A percentile compares a stretch with the other conserved stretches of the same genome.
Evolutionary conservation across 768 basidiomycete genomes (phyloP).

Genomic region (Collybia sordida): DNA sequence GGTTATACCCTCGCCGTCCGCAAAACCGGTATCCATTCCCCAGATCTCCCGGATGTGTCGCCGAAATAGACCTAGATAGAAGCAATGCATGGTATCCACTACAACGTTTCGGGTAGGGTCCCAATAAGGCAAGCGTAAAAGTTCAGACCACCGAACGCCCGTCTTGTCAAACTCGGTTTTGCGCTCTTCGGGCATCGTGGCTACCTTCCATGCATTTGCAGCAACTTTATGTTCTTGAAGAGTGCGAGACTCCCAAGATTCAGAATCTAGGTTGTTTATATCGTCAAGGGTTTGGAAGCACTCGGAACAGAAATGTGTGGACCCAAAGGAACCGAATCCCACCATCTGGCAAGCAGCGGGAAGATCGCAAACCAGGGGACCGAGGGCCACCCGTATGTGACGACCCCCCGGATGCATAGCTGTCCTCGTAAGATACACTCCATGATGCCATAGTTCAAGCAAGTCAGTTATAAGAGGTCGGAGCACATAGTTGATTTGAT

Average conservation of each 20-base stretch:
- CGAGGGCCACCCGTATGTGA: background rate
- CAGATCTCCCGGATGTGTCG: conserved; percentile 28
- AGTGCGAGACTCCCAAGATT: conserved; percentile 19
- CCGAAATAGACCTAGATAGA: conserved; percentile 31
- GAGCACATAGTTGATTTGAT: conserved; percentile 2
- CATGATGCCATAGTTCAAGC: background rate
- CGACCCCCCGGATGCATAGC: background rate
- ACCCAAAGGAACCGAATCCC: conserved; percentile 17
- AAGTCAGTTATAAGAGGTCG: background rate
- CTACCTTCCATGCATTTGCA: conserved; percentile 20
- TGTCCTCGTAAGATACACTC: background rate
- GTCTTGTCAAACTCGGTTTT: conserved; percentile 15
- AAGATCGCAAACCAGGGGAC: conserved; percentile 8
- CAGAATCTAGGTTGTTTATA: conserved; percentile 24
- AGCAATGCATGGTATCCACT: conserved; percentile 41
- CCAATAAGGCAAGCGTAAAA: conserved; percentile 39
- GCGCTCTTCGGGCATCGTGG: conserved; percentile 11
- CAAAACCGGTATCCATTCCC: conserved; percentile 16
- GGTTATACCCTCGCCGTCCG: conserved; percentile 16
- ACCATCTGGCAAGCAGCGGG: conserved; percentile 25
- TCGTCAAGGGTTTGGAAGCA: conserved; percentile 21
- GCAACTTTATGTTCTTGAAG: conserved; percentile 12
- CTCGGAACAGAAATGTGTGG: conserved; percentile 25
- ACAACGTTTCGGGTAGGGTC: conserved; percentile 27
- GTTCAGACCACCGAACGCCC: conserved; percentile 27